Conservation (phyloP, 2,329 filamentous ascomycete species). For the Periconia sp. region DNA sequence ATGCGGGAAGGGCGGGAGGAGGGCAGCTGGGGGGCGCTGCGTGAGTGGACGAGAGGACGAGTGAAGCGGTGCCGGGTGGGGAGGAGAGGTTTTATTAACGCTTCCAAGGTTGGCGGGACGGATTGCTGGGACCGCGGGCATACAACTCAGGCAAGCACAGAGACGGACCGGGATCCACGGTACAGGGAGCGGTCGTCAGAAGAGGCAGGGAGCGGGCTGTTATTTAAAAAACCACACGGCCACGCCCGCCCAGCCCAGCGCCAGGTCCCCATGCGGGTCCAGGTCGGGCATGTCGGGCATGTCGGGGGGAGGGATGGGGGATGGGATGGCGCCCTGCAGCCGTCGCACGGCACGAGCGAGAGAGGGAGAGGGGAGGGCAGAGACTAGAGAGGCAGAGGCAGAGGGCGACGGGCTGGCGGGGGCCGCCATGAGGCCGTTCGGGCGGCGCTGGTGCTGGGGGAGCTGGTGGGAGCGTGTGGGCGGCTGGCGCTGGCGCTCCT, state of each 20-base stretch:
- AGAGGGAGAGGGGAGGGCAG: background rate
- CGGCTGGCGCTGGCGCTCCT: too few relatives aligned
- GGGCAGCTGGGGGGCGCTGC: background rate
- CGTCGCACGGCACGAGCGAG: constrained; percentile 17
- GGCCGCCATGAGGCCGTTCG: too few relatives aligned
- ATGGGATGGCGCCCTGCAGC: constrained; percentile 29
- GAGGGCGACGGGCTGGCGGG: too few relatives aligned
- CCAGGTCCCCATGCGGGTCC: too few relatives aligned
- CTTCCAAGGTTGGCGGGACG: constrained; percentile 16
- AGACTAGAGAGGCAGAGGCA: background rate
- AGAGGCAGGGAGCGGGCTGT: constrained; percentile 24
- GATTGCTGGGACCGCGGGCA: constrained; percentile 21
- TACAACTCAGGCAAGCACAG: constrained; percentile 16
- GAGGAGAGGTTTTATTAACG: constrained; percentile 30
- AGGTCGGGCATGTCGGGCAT: too few relatives aligned
- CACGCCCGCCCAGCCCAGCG: too few relatives aligned
- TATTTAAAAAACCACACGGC: constrained; percentile 31
- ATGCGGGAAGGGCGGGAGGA: background rate
- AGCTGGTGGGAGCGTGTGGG: too few relatives aligned
- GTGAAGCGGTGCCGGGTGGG: constrained; percentile 6
- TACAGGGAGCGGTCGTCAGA: constrained; percentile 17
- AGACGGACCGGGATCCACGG: constrained; percentile 25
- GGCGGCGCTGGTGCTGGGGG: too few relatives aligned
- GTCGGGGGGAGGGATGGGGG: too few relatives aligned
- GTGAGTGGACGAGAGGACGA: constrained; percentile 8